Evolutionary conservation across 1,139 yeast genomes (phyloP).

Genomic region (Pichia sp.): DNA sequence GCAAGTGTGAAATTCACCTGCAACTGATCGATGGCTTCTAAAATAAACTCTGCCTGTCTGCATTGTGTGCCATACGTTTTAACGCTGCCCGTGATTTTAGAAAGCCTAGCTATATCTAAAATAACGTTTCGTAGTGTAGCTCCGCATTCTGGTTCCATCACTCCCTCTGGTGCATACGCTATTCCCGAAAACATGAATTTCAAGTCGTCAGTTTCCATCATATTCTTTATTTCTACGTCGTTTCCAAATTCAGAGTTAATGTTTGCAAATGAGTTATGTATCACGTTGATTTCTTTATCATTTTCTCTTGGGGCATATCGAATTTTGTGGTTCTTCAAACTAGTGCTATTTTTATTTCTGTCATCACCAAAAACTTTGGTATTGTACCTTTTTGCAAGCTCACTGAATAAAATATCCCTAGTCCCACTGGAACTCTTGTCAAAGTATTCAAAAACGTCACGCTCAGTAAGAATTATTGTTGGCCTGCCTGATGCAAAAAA

Average conservation of each 20-base stretch:
- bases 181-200: slow-evolving; percentile 50
- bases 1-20: slow-evolving; percentile 54
- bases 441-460: slow-evolving; percentile 10
- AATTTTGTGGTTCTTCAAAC: neutral
- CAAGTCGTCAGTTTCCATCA: slow-evolving; percentile 35
- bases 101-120: slow-evolving; percentile 51
- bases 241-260: slow-evolving; percentile 33
- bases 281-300: slow-evolving; percentile 5
- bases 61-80: slow-evolving; percentile 65
- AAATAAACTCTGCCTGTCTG: slow-evolving; percentile 47
- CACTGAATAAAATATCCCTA: neutral
- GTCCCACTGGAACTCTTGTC: slow-evolving; percentile 5
- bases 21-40: slow-evolving; percentile 50
- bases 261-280: slow-evolving; percentile 18
- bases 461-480: slow-evolving; percentile 4
- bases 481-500: slow-evolving; percentile 1
- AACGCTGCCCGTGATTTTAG: slow-evolving; percentile 54
- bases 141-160: slow-evolving; percentile 52
- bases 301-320: slow-evolving; percentile 6
- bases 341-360: neutral
- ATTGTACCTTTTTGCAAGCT: slow-evolving; percentile 1
- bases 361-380: neutral
- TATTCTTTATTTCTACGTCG: slow-evolving; percentile 32
- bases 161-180: slow-evolving; percentile 55
- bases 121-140: slow-evolving; percentile 44